phyloP scores from a whole-genome alignment of 805 yeast genomes.

The Babjeviella inositovora region DNA sequence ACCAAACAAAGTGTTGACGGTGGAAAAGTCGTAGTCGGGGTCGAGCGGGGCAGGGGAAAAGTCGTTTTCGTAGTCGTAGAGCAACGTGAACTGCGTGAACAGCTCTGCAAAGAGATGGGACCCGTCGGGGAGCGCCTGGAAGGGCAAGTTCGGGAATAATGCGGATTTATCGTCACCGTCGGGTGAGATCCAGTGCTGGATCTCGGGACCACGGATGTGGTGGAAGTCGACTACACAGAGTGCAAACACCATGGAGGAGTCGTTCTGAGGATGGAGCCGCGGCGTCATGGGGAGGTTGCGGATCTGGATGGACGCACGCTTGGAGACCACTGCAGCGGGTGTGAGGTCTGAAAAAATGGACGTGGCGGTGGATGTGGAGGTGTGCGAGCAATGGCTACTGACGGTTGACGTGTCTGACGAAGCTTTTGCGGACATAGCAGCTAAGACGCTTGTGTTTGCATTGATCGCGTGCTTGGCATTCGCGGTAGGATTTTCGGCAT shows the following conservation, averaged over 20 bases:
- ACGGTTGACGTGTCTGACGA: too few relatives aligned
- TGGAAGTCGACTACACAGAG: slow-evolving; percentile 87
- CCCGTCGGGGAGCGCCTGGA: slow-evolving; percentile 94
- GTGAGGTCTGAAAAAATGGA: too few relatives aligned
- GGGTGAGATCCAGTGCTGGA: slow-evolving; percentile 71
- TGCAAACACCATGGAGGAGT: slow-evolving; percentile 53
- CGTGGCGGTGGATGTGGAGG: too few relatives aligned
- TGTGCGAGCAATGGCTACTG: too few relatives aligned
- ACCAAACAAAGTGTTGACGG: slow-evolving; percentile 71
- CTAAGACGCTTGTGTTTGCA: too few relatives aligned
- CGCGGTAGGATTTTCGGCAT: too few relatives aligned
- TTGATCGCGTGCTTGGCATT: too few relatives aligned
- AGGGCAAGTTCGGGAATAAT: slow-evolving; percentile 79
- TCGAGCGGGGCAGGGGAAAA: slow-evolving; percentile 25
- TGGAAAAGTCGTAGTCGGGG: slow-evolving; percentile 13
- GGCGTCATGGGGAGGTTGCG: slow-evolving; percentile 23
- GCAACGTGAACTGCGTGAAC: slow-evolving; percentile 75
- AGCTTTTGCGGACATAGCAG: too few relatives aligned
- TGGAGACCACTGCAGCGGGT: too few relatives aligned
- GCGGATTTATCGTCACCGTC: slow-evolving; percentile 13
- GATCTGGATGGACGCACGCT: too few relatives aligned
- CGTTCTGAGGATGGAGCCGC: slow-evolving; percentile 6
- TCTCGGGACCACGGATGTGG: slow-evolving; percentile 84
- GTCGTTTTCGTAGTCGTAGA: slow-evolving; percentile 41
- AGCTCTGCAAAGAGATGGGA: slow-evolving; percentile 90